Evolutionary conservation across 805 yeast species (phyloP).

Genomic region (Peterozyma xylosa): DNA sequence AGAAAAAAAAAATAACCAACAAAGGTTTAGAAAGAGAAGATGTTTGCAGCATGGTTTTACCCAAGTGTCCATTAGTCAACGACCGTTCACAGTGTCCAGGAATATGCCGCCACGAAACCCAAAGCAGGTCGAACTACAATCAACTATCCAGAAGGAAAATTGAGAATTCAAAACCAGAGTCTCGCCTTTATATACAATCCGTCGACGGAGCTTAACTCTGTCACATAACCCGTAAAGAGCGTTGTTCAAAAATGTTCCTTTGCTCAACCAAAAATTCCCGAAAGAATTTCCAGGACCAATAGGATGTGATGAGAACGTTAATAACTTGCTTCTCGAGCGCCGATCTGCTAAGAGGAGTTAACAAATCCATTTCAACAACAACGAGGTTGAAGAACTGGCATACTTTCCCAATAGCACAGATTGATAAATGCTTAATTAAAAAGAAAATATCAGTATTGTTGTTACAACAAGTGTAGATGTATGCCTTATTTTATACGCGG

Average conservation of each 20-base stretch:
- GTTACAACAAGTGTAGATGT: too few species aligned
- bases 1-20: too few species aligned
- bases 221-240: conserved; percentile 37
- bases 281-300: conserved; percentile 12
- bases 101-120: conserved; percentile 88
- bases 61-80: conserved; percentile 93
- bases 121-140: conserved; percentile 60
- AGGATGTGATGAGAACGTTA: conserved; percentile 22
- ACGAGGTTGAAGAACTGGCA: conserved; percentile 20
- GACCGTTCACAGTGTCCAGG: conserved; percentile 98
- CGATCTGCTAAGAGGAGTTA: conserved; percentile 42
- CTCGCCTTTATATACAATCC: conserved; percentile 72
- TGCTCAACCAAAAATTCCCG: conserved; percentile 16
- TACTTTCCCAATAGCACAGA: conserved; percentile 47
- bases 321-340: conserved; percentile 65
- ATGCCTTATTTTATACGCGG: too few species aligned
- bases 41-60: conserved; percentile 99
- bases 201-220: conserved; percentile 96
- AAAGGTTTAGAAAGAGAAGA: conserved; percentile 12
- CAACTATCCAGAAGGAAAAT: conserved; percentile 21
- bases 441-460: conserved; percentile 1
- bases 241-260: conserved; percentile 22
- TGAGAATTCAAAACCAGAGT: conserved; percentile 52
- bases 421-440: conserved; percentile 20
- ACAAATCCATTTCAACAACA: conserved; percentile 12